Conservation (phyloP, 2,329 filamentous ascomycete genomes). For the Elsinoe perseae region DNA sequence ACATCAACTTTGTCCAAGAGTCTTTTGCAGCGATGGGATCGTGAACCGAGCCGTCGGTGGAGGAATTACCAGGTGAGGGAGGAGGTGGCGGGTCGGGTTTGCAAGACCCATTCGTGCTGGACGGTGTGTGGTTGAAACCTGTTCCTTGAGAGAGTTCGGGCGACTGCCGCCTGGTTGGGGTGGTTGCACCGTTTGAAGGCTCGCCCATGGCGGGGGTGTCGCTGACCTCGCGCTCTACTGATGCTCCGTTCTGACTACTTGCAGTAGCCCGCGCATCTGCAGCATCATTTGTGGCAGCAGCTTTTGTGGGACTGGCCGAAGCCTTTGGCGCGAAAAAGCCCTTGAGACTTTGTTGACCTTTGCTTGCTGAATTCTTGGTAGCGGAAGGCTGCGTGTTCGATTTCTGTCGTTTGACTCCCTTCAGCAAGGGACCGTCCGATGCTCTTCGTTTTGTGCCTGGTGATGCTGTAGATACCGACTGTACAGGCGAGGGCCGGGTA, state of each 20-base stretch:
- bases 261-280: not conserved
- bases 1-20: conserved; percentile 77
- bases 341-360: conserved; percentile 57
- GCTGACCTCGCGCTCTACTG: not conserved
- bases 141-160: not conserved
- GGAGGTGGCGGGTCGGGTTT: conserved; percentile 14
- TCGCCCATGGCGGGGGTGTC: not conserved
- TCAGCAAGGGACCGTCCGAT: conserved; percentile 24
- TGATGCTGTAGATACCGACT: not conserved
- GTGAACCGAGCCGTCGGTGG: conserved; percentile 39
- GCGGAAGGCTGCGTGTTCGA: conserved; percentile 26
- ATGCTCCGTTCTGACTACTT: not conserved
- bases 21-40: conserved; percentile 69
- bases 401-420: conserved; percentile 46
- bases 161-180: not conserved
- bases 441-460: conserved; percentile 30
- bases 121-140: not conserved
- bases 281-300: not conserved
- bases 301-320: conserved; percentile 6
- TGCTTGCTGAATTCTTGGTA: conserved; percentile 27
- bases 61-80: conserved; percentile 12
- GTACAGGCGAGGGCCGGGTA: not conserved
- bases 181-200: not conserved
- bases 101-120: not conserved
- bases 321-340: conserved; percentile 69